Evolutionary conservation across 495 filamentous ascomycete genomes (phyloP).

Genomic region (Barbatosphaeria neglecta): DNA sequence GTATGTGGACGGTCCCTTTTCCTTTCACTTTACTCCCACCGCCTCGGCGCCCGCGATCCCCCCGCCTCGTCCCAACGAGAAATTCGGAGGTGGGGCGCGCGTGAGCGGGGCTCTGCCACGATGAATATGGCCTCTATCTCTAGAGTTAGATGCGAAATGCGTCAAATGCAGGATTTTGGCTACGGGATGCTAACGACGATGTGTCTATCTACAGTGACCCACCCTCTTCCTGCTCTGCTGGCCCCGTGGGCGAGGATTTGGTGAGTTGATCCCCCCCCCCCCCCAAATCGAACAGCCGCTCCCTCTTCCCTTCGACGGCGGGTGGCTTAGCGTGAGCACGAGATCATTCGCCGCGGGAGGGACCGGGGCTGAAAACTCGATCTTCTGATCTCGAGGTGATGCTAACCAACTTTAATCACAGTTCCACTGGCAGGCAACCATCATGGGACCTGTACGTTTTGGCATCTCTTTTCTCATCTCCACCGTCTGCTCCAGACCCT

Average conservation of each 20-base stretch:
- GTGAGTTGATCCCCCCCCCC: constrained; percentile 45
- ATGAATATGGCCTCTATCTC: no score
- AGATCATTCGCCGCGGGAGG: neutral
- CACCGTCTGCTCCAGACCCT: neutral
- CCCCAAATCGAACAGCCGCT: constrained; percentile 4
- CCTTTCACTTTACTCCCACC: neutral
- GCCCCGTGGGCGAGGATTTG: constrained; percentile 92
- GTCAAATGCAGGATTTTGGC: neutral
- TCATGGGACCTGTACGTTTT: constrained; percentile 94
- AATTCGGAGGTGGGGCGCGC: constrained; percentile 4
- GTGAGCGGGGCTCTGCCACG: neutral
- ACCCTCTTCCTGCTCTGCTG: constrained; percentile 96
- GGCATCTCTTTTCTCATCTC: neutral
- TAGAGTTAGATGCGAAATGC: no score
- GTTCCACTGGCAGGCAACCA: constrained; percentile 99
- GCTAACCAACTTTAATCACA: constrained; percentile 35
- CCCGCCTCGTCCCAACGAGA: neutral
- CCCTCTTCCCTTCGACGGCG: constrained; percentile 1
- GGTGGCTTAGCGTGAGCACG: neutral
- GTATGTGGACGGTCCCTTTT: constrained; percentile 42
- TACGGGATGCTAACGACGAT: constrained; percentile 26
- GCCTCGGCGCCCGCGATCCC: constrained; percentile 1
- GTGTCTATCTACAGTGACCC: constrained; percentile 64
- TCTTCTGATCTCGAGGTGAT: constrained; percentile 2
- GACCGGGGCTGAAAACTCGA: neutral